Conservation (phyloP, 2,329 filamentous ascomycete species). For the Aspergillus sp. region DNA sequence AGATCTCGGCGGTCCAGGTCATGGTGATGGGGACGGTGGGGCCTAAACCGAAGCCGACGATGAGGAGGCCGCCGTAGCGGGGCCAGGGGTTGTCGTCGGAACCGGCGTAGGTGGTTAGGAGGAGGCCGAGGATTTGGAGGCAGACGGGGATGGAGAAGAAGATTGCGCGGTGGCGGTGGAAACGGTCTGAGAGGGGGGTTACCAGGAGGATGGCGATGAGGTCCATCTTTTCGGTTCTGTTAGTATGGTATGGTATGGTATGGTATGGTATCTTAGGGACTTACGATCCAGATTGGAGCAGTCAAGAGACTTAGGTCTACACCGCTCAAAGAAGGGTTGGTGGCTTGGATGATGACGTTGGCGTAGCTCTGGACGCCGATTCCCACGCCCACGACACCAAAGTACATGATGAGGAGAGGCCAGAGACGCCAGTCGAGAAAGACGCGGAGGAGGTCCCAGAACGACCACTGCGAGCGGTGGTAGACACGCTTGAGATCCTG, state of each 20-base stretch:
- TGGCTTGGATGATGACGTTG: constrained; percentile 77
- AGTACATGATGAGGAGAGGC: constrained; percentile 87
- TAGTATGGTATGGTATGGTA: constrained; percentile 4
- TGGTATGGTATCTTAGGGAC: background rate
- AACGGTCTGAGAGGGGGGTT: constrained; percentile 81
- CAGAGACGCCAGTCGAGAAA: constrained; percentile 83
- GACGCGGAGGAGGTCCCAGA: constrained; percentile 65
- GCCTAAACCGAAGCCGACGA: constrained; percentile 85
- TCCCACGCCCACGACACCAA: constrained; percentile 87
- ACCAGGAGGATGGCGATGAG: constrained; percentile 80
- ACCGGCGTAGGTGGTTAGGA: constrained; percentile 71
- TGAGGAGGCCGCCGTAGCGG: constrained; percentile 79
- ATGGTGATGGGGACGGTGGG: constrained; percentile 90
- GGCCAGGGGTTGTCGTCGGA: constrained; percentile 64
- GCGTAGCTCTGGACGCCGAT: constrained; percentile 87
- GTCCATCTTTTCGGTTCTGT: constrained; percentile 64
- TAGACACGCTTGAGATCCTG: constrained; percentile 77
- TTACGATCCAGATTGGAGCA: constrained; percentile 86
- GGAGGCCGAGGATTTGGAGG: constrained; percentile 76
- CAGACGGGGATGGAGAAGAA: constrained; percentile 75
- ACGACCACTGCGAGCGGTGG: constrained; percentile 66
- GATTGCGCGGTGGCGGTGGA: constrained; percentile 71
- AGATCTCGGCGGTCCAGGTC: constrained; percentile 89
- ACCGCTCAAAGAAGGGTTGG: constrained; percentile 67
- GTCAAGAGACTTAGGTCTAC: constrained; percentile 77